phyloP scores from a whole-genome alignment of 306 rosid species.

The Ochetophila trinervis region DNA sequence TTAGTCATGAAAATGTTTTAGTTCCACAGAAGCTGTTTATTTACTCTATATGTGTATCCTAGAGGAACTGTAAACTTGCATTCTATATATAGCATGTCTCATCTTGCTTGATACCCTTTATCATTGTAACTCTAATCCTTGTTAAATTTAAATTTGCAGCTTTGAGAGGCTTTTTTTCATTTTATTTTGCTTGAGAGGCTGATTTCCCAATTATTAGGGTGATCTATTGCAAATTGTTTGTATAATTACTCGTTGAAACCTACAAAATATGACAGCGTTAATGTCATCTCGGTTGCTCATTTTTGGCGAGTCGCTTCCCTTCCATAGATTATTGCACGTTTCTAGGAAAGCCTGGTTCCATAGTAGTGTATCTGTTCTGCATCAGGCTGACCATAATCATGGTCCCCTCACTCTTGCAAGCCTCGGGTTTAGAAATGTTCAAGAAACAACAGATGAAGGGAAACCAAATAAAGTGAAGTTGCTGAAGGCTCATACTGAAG shows the following conservation, averaged over 20 bases:
- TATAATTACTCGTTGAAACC: constrained; percentile 1
- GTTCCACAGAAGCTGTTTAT: too few relatives aligned
- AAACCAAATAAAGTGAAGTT: constrained; percentile 34
- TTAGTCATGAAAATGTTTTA: too few relatives aligned
- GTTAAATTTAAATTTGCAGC: constrained; percentile 3
- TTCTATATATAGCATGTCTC: too few relatives aligned
- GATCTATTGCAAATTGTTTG: constrained; percentile 3
- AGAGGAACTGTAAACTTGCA: too few relatives aligned
- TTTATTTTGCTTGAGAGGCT: neutral
- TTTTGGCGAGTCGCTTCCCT: constrained; percentile 57
- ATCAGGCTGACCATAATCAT: constrained; percentile 28
- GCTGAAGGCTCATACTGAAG: constrained; percentile 33
- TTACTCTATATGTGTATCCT: too few relatives aligned
- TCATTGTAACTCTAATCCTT: neutral
- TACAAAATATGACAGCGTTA: constrained; percentile 57
- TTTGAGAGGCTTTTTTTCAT: neutral
- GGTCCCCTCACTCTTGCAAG: constrained; percentile 57
- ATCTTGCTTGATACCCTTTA: neutral
- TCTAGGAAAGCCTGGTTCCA: constrained; percentile 52
- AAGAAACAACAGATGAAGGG: constrained; percentile 29
- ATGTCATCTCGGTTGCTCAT: constrained; percentile 51
- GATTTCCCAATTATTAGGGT: neutral
- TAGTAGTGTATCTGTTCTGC: constrained; percentile 37
- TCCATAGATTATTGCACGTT: constrained; percentile 45
- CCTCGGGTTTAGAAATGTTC: constrained; percentile 42